Base-by-base conservation (phyloP, 345 rosid species). In the Corchorus capsularis region DNA sequence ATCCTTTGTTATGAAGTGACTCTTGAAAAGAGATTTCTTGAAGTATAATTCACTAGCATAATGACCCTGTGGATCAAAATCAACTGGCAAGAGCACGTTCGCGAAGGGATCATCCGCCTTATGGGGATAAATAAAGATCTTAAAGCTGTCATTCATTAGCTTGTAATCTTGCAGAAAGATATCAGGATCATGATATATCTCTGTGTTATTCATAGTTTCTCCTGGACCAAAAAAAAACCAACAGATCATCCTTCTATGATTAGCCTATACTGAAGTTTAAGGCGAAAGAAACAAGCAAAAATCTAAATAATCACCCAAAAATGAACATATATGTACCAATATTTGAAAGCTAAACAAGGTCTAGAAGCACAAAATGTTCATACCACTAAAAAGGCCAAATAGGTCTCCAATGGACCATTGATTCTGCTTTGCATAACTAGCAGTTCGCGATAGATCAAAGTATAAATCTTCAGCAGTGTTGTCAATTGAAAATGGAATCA, bases 31-130 rank as follows among this genome's bases (percentile, higher is more conserved):
- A 71, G 75, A 83, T 66, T 79, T 85, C 80, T 88, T 88, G 73
- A 88, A 88, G 85, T 85, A 86, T 71, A 85, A 80, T 61, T 88
- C 92, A 65, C 92, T 88, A 3, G 89, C 88, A 17, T 85, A 86
- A 52, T 85, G 85, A 41, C 89, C 92, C 13, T 35, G 34, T 2
- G 89, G 88, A 46, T 84, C 83, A 17, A 73, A 75, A 43, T 77
- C 74, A 50, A 79, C 84, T 0, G 90, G 89, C 78, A 84, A 69
- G 45, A 89, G 80, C 13, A 78, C 84, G 57, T 87, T 84, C 14
- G 85, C 83, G 16, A 83, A 89, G 15, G 88, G 89, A 49, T 89
- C 88, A n/a, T 83, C 71, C 34, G 34, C 69, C 78, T 79, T 82
- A 83, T 84, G 83, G 74, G 88, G 93, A 65, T 87, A 89, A 77